These are phyloP conservation scores for Fraxinus albicans DNA, from an alignment of 305 asterid species.

Conservation along the genomic window DNA sequence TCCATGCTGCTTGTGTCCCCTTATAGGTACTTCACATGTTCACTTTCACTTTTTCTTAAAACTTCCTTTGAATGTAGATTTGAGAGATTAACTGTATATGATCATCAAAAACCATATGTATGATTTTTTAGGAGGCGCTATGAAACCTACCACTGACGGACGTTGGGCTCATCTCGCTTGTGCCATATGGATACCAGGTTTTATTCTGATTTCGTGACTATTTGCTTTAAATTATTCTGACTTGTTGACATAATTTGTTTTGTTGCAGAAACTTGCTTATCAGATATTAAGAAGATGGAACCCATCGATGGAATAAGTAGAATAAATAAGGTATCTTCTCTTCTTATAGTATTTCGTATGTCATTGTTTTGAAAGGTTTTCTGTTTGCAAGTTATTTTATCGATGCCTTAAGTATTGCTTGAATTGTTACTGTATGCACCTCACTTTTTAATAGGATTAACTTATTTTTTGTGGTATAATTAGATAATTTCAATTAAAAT, in stretches of 20 bases:
- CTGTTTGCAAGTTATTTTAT: not conserved
- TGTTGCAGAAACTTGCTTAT: slow-evolving; percentile 88
- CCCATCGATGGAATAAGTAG: slow-evolving; percentile 91
- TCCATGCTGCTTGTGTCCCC: slow-evolving; percentile 94
- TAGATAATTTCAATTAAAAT: not conserved
- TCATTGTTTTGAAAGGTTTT: slow-evolving; percentile 7
- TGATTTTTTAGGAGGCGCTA: slow-evolving; percentile 86
- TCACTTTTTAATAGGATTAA: slow-evolving; percentile 2
- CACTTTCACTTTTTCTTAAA: slow-evolving; percentile 14
- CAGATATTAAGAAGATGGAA: slow-evolving; percentile 93
- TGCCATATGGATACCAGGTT: slow-evolving; percentile 99
- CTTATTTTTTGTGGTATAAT: slow-evolving; percentile 12
- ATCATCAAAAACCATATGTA: slow-evolving; percentile 21
- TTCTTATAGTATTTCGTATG: slow-evolving; percentile 24
- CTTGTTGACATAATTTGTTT: slow-evolving; percentile 16
- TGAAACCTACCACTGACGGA: slow-evolving; percentile 99
- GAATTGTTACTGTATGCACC: slow-evolving; percentile 8
- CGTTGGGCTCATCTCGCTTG: slow-evolving; percentile 99
- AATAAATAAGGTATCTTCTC: slow-evolving; percentile 73
- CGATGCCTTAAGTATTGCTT: slow-evolving; percentile 7
- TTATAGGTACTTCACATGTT: slow-evolving; percentile 54
- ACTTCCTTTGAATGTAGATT: slow-evolving; percentile 16
- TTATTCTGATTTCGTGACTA: slow-evolving; percentile 19
- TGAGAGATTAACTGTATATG: slow-evolving; percentile 20
- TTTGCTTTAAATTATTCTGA: not conserved